Conservation (phyloP, 306 rosid genomes). For the Cyamopsis tetragonoloba region DNA sequence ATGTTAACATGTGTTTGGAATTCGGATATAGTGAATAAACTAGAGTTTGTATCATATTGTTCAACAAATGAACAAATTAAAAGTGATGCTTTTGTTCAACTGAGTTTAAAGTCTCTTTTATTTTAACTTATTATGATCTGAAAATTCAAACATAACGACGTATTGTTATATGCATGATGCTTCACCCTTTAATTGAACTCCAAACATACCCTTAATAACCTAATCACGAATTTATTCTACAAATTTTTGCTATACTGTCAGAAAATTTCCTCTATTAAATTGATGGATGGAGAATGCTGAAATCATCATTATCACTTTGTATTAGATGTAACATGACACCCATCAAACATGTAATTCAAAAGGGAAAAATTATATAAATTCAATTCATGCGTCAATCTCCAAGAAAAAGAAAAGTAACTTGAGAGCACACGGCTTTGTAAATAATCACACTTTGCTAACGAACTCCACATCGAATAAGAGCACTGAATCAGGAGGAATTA, state of each 20-base stretch:
- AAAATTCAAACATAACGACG: too few relatives aligned
- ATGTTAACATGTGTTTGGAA: too few relatives aligned
- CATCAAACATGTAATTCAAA: slow-evolving; percentile 7
- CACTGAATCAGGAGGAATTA: slow-evolving; percentile 85
- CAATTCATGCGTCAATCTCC: slow-evolving; percentile 7
- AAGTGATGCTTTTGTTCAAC: too few relatives aligned
- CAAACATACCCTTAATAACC: too few relatives aligned
- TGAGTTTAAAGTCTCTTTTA: too few relatives aligned
- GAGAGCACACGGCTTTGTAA: not conserved
- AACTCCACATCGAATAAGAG: slow-evolving; percentile 90
- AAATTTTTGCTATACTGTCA: too few relatives aligned
- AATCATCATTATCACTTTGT: not conserved
- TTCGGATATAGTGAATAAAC: too few relatives aligned
- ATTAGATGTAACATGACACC: not conserved
- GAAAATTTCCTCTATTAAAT: not conserved
- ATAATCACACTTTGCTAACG: slow-evolving; percentile 72
- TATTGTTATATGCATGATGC: too few relatives aligned
- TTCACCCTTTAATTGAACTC: too few relatives aligned
- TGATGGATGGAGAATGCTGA: not conserved
- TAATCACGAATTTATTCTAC: not conserved
- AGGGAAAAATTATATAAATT: not conserved
- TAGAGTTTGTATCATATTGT: too few relatives aligned
- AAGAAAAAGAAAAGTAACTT: slow-evolving; percentile 1
- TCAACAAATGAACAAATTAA: too few relatives aligned
- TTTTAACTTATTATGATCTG: too few relatives aligned